Base-by-base conservation (phyloP, 768 basidiomycete species). In the Lactarius evosmus region DNA sequence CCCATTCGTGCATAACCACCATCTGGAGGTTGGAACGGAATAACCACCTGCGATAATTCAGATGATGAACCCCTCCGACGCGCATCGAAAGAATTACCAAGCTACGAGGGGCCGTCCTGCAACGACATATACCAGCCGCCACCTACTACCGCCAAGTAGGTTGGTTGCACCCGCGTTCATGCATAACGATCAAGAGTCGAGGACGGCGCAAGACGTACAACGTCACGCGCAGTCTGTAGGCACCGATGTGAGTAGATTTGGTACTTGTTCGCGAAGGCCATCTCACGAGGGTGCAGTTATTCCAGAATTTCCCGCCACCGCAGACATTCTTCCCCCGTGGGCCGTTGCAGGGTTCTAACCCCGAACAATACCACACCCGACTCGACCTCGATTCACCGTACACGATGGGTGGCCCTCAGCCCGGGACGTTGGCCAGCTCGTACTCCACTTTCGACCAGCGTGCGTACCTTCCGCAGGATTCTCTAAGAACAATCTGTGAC, bases 21-120 rank as follows among this genome's bases (percentile, higher is more conserved):
- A 56, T 33, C 44, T 55, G 2, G 29, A n/a, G 44, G n/a, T 41
- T 19, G 32, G 53, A 27, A n/a, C 30, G 34, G 34, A 34, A 17
- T 54, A n/a, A 55, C 17, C 36, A 11, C 4, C 32, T 17, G 41
- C 57, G 29, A 34, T 34, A 22, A 46, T 36, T n/a, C 12, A 27
- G 29, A 55, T 14, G n/a, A 63, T 63, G 58, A 63, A 46, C 34
- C 27, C 52, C n/a, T 46, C 41, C 2, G 29, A 34, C 8, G 33
- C 53, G 4, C 34, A 63, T 30, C 9, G 22, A 29, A 46, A 22
- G 40, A 36, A 34, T 44, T 14, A 60, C 30, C 38, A 30, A n/a
- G 12, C 27, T 25, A 14, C 52, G 19, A 58, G 55, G 14, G 52
- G 49, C 34, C 29, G 58, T 34, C 12, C 44, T 27, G 52, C 29